Base-by-base conservation (phyloP, 345 rosid genomes). In the Populus nigra region DNA sequence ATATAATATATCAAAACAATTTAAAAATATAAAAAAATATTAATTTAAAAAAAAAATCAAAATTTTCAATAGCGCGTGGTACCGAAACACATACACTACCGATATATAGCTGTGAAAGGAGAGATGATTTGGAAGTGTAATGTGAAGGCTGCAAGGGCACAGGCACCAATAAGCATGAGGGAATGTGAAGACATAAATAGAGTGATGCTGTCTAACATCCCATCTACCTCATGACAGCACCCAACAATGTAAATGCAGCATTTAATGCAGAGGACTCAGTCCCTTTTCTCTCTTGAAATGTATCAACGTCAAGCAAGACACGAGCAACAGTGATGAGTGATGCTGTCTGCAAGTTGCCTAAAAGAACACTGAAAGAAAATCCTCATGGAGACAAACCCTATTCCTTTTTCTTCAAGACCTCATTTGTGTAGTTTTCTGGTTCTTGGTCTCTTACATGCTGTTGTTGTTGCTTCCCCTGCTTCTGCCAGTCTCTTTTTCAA, bases 401-500 rank as follows among this genome's bases (percentile, higher is more conserved):
- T 66, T 3, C 0, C 22, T 33, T 27, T 55, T 69, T 33, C 74
- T 74, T 36, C 31, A 16, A 43, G 11, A 23, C 35, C 23, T 68
- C 47, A 7, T 53, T 59, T 69, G 38, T 72, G 12, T 47, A 35
- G 6, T 41, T 65, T 80, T 39, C 73, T 84, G 49, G 12, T 80
- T 49, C 45, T 84, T 75, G 65, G 80, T 65, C 65, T 82, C 27
- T 66, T 66, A 55, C 70, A 69, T 78, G 53, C 61, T 78, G 61
- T 73, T 78, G 74, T 73, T 65, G 65, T 71, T 72, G 69, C 76
- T 66, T 62, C 74, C 73, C 67, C 83, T 79, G 80, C 86, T 38
- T 59, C 38, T 9, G 89, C 88, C 23, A 49, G 81, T 17, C 88
- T 91, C 27, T 82, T 91, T 76, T 90, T 87, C 81, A 87, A 90